Evolutionary conservation across 257 asterid genomes (phyloP), one percentile per base, ranked within the genome.

Genomic region (Solanum neorickii): DNA sequence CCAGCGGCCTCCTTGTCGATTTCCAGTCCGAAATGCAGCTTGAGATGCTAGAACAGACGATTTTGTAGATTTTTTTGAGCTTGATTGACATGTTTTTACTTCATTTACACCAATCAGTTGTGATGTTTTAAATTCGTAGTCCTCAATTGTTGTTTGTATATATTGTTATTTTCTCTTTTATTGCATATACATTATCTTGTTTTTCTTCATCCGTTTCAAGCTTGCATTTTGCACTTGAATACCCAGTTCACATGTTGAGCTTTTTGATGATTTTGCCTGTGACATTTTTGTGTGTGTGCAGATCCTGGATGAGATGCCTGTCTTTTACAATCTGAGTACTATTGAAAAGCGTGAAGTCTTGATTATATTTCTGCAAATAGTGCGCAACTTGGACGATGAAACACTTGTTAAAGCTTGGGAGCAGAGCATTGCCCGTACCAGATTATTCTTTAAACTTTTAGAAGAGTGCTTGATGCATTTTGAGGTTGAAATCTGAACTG

Each of bases 301-400:
- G 99, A 93, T 97, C 88, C 95, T 97, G 29, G 99, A 97, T 90
- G 99, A 97, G 92, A 97, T 97, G 99, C 99, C 99, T 33, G 99
- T 97, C 89, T 97, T 97, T 93, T 97, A 97, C 96, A 96, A 96
- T 91, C 91, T 97, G 92, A 90, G 96, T 91, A 92, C 98, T 86
- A 89, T 90, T 88, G 99, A 97, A 93, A 97, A 97, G 88, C 98
- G 99, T 62, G 99, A 97, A 91, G 98, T 93, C 52, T 89, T 97
- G 91, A 94, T 94, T 85, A 88, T 94, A 74, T 88, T 97, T 90
- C 90, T 96, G 92, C 98, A 97, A 94, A 95, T 97, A 89, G 83
- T 93, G 86, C 99, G 99, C 87, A 96, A 97, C 90, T 91, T 96
- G 98, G 99, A 97, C 86, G 98, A 97, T 89, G 92, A 93, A 73